Evolutionary conservation across 345 rosid genomes (phyloP).

Genomic region (Eucalyptus pauciflora): DNA sequence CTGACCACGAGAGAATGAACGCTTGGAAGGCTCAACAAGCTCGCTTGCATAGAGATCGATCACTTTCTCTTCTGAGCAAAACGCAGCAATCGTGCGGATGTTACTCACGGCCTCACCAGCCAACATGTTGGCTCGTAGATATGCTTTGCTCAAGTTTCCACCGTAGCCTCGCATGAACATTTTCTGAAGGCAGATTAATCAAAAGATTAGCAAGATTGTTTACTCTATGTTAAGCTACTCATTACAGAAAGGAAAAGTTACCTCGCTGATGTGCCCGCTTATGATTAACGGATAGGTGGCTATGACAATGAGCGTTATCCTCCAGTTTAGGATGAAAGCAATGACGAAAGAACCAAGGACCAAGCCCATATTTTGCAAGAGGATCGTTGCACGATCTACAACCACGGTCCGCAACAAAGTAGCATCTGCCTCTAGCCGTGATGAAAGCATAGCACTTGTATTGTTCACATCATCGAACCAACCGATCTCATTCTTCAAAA

Average conservation of each 20-base stretch:
- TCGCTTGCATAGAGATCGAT: constrained; percentile 66
- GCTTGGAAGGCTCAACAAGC: constrained; percentile 73
- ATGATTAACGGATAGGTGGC: constrained; percentile 81
- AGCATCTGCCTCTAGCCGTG: constrained; percentile 79
- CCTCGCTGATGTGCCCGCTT: constrained; percentile 98
- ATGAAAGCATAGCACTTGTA: constrained; percentile 75
- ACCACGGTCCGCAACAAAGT: constrained; percentile 64
- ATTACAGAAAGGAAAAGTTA: constrained; percentile 1
- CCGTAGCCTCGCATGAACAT: constrained; percentile 97
- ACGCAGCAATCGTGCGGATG: constrained; percentile 88
- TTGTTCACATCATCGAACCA: constrained; percentile 88
- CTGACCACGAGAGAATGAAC: constrained; percentile 78
- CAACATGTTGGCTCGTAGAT: constrained; percentile 87
- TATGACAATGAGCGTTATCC: constrained; percentile 78
- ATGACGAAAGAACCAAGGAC: constrained; percentile 64
- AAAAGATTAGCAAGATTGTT: not conserved
- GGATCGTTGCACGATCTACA: constrained; percentile 74
- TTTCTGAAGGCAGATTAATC: constrained; percentile 36
- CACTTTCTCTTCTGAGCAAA: constrained; percentile 83
- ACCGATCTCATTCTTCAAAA: constrained; percentile 82
- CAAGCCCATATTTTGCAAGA: constrained; percentile 71
- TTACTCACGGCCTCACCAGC: constrained; percentile 96
- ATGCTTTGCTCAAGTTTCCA: constrained; percentile 88
- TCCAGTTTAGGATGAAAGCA: constrained; percentile 88
- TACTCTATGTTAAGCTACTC: not conserved